phyloP scores from a whole-genome alignment of 192 early-diverging fungal genomes.

The Hyaloraphidium curvatum region DNA sequence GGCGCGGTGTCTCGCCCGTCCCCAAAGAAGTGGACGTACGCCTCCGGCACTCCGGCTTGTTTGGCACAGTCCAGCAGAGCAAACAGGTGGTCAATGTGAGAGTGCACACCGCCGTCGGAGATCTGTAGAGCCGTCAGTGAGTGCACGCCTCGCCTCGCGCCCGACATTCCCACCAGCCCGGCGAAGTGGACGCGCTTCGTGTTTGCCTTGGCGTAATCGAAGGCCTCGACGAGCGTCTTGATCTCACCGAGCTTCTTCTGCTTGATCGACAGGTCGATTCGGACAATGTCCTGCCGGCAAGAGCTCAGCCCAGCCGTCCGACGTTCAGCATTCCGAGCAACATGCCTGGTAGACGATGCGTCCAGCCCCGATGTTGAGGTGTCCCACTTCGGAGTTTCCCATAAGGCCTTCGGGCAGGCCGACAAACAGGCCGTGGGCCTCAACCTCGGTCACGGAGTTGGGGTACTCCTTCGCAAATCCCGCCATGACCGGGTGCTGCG shows the following conservation, averaged over 20 bases:
- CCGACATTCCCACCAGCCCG: slow-evolving; percentile 43
- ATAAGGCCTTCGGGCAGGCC: slow-evolving; percentile 97
- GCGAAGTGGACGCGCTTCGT: slow-evolving; percentile 82
- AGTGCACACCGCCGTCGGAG: slow-evolving; percentile 98
- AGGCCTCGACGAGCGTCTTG: slow-evolving; percentile 54
- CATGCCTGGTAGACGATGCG: slow-evolving; percentile 89
- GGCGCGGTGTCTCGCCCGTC: slow-evolving; percentile 96
- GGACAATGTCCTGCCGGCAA: slow-evolving; percentile 67
- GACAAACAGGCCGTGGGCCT: slow-evolving; percentile 86
- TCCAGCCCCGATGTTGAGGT: slow-evolving; percentile 98
- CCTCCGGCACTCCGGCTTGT: slow-evolving; percentile 55
- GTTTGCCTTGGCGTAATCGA: slow-evolving; percentile 63
- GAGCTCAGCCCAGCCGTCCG: slow-evolving; percentile 1
- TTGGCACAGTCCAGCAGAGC: slow-evolving; percentile 71
- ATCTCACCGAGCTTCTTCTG: slow-evolving; percentile 60
- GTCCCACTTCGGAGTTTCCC: slow-evolving; percentile 99
- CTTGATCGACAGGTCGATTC: slow-evolving; percentile 82
- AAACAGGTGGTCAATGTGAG: slow-evolving; percentile 79
- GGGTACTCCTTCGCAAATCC: slow-evolving; percentile 51
- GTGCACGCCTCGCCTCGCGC: background rate
- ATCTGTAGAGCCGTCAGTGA: slow-evolving; percentile 10
- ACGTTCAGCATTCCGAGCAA: background rate
- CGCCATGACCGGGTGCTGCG: slow-evolving; percentile 85
- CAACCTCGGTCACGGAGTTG: slow-evolving; percentile 39
- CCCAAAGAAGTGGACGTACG: slow-evolving; percentile 90